Percentiles rank a stretch among this genome's conserved stretches.
These are phyloP conservation scores for Strobilomyces confusus DNA, from an alignment of 768 basidiomycete genomes.

Conservation along the genomic window DNA sequence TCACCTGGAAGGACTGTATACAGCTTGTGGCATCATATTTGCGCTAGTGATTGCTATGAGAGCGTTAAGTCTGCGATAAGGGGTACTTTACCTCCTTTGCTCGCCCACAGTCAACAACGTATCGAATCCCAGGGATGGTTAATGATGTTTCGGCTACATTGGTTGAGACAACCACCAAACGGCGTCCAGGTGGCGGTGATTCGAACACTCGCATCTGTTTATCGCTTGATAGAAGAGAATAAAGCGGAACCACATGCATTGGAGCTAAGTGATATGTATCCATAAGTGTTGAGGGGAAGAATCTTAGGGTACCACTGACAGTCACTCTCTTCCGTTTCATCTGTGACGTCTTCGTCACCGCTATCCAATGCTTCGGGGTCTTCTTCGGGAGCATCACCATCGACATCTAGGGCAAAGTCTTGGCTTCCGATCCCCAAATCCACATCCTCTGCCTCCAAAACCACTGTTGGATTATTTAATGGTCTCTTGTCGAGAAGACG, in stretches of 20 bases:
- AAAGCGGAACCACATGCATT: conserved; percentile 92
- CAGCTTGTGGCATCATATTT: conserved; percentile 77
- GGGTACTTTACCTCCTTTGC: conserved; percentile 74
- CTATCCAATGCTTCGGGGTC: conserved; percentile 76
- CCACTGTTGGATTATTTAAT: conserved; percentile 39
- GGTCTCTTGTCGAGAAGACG: not conserved
- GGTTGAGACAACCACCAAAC: conserved; percentile 91
- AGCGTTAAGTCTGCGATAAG: not conserved
- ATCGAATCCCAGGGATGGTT: conserved; percentile 95
- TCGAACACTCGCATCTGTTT: conserved; percentile 94
- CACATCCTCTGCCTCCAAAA: conserved; percentile 77
- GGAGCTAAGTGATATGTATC: conserved; percentile 51
- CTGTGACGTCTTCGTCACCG: conserved; percentile 57
- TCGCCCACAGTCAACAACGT: conserved; percentile 95
- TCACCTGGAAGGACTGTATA: conserved; percentile 88
- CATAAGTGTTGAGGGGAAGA: conserved; percentile 2
- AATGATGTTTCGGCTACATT: conserved; percentile 97
- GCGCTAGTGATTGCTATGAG: conserved; percentile 44
- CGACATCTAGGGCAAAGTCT: conserved; percentile 66
- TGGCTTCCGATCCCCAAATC: conserved; percentile 55
- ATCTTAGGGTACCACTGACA: conserved; percentile 36
- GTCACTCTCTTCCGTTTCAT: conserved; percentile 64
- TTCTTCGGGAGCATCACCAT: conserved; percentile 52
- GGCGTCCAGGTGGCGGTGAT: conserved; percentile 71
- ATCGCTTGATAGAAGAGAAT: conserved; percentile 88